Conservation (phyloP, 2,329 filamentous ascomycete genomes). For the Colletotrichum sublineola region DNA sequence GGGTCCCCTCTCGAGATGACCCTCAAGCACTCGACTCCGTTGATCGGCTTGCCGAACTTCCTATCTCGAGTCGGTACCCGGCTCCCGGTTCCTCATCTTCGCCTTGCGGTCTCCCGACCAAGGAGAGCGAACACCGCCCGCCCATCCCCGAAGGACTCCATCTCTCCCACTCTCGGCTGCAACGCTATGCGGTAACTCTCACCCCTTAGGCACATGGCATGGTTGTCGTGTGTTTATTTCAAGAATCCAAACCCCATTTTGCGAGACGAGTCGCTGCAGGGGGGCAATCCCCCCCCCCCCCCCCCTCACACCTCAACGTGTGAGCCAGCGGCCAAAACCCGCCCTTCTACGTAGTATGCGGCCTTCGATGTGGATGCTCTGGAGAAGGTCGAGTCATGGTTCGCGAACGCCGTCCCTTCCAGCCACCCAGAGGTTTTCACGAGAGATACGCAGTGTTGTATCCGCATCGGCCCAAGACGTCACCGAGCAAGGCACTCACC, state of each 20-base stretch:
- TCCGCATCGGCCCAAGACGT: slow-evolving; percentile 14
- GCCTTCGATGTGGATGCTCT: slow-evolving; percentile 38
- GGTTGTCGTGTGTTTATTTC: slow-evolving; percentile 16
- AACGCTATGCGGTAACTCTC: slow-evolving; percentile 22
- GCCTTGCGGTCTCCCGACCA: slow-evolving; percentile 27
- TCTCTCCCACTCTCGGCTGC: slow-evolving; percentile 23
- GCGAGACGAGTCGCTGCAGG: slow-evolving; percentile 37
- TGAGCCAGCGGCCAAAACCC: slow-evolving; percentile 17
- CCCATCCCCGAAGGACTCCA: slow-evolving; percentile 9
- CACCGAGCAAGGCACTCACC: slow-evolving; percentile 20
- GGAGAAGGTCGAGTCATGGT: slow-evolving; percentile 36
- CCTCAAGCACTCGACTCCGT: slow-evolving; percentile 1
- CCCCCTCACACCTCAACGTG: no score
- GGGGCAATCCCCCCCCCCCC: slow-evolving; percentile 25
- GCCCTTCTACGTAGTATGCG: not conserved
- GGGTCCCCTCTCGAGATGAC: not conserved
- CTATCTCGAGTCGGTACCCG: slow-evolving; percentile 31
- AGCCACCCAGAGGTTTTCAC: slow-evolving; percentile 19
- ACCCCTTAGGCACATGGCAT: slow-evolving; percentile 7
- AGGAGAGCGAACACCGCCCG: slow-evolving; percentile 1
- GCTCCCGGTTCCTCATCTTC: slow-evolving; percentile 30
- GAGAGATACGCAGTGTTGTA: slow-evolving; percentile 4
- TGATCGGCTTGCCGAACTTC: slow-evolving; percentile 34
- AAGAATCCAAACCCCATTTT: slow-evolving; percentile 8
- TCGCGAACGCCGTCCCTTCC: not conserved